phyloP scores from a whole-genome alignment of 2,329 filamentous ascomycete genomes.

The Setomelanomma holmii region DNA sequence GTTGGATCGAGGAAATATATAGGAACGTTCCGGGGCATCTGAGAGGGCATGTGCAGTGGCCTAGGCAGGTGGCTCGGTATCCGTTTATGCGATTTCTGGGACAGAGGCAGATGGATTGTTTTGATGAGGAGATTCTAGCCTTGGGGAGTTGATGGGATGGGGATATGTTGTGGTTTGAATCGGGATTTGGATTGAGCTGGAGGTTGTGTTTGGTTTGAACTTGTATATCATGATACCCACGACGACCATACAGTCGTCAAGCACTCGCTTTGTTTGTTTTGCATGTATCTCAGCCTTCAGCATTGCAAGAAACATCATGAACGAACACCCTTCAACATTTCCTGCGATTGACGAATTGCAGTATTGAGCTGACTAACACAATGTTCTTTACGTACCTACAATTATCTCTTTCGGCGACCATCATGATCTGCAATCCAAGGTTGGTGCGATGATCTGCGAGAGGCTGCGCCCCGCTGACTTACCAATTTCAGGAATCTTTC shows the following conservation, averaged over 20 bases:
- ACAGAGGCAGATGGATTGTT: conserved; percentile 21
- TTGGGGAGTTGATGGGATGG: not conserved
- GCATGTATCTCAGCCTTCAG: too few species aligned
- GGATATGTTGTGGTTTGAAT: not conserved
- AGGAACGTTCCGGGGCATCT: conserved; percentile 30
- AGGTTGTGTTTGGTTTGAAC: not conserved
- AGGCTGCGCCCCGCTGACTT: too few species aligned
- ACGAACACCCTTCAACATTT: too few species aligned
- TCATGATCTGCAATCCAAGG: too few species aligned
- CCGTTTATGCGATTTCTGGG: conserved; percentile 37
- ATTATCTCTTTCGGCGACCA: too few species aligned
- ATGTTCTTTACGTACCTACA: too few species aligned
- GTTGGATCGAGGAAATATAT: conserved; percentile 46
- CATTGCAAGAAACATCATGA: too few species aligned
- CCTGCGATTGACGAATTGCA: too few species aligned
- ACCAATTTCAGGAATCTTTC: too few species aligned
- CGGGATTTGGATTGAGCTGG: not conserved
- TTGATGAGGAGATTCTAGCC: conserved; percentile 9
- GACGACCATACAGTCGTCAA: conserved; percentile 8
- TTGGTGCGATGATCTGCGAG: too few species aligned
- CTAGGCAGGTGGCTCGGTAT: conserved; percentile 37
- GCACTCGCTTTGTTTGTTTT: conserved; percentile 12
- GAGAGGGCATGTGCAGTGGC: conserved; percentile 39
- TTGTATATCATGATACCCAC: conserved; percentile 15
- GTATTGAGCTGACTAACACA: too few species aligned